Conservation (phyloP, 495 filamentous ascomycete genomes). For the Pyrenula massariospora region DNA sequence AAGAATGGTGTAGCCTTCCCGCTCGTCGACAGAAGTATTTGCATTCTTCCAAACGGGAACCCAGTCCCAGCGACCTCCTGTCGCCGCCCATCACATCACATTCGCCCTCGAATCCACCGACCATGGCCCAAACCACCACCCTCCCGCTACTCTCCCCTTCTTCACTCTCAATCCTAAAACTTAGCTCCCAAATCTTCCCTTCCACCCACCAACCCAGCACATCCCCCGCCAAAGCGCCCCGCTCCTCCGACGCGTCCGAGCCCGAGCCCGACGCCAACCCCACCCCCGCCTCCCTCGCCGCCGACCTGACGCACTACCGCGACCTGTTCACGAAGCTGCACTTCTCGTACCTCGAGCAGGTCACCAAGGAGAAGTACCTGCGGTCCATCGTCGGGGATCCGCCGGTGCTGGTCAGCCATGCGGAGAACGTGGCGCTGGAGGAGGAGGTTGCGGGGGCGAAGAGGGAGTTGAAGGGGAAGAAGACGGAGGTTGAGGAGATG, state of each 20-base stretch:
- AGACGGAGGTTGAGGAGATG: slow-evolving; percentile 65
- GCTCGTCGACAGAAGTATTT: too few species aligned
- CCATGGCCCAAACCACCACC: neutral
- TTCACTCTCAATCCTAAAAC: neutral
- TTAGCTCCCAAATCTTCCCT: neutral
- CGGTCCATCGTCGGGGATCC: slow-evolving; percentile 90
- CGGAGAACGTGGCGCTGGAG: slow-evolving; percentile 77
- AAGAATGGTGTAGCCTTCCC: too few species aligned
- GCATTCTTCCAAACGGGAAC: too few species aligned
- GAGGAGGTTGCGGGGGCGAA: slow-evolving; percentile 59
- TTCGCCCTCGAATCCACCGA: neutral
- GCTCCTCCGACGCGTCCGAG: neutral
- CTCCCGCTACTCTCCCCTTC: neutral
- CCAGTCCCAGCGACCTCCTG: too few species aligned
- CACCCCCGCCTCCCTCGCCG: slow-evolving; percentile 65
- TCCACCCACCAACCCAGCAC: neutral
- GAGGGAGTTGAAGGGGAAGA: slow-evolving; percentile 60
- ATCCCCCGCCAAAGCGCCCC: neutral
- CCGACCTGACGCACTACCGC: slow-evolving; percentile 81
- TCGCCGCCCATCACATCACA: too few species aligned
- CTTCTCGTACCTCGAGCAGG: slow-evolving; percentile 72
- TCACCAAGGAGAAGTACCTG: slow-evolving; percentile 89
- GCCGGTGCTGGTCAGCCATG: slow-evolving; percentile 66
- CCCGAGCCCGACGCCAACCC: slow-evolving; percentile 34
- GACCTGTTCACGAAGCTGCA: slow-evolving; percentile 93